These are phyloP conservation scores for Candida ovalis DNA, from an alignment of 805 yeast species.

Conservation along the genomic window DNA sequence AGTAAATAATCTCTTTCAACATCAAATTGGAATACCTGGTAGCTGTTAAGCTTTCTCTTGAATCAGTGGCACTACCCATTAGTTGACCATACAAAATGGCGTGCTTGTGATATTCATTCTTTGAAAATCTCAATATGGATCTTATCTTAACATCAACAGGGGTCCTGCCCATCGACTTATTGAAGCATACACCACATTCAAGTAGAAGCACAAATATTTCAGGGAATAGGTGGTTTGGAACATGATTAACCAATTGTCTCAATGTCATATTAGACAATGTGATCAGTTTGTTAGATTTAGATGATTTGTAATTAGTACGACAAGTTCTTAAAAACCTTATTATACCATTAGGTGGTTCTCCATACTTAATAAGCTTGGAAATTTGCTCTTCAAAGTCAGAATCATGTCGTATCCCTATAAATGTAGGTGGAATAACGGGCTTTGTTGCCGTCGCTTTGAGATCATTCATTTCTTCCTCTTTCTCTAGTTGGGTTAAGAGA, in stretches of 20 bases:
- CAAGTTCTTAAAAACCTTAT: neutral
- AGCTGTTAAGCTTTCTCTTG: neutral
- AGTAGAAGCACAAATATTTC: neutral
- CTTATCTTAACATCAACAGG: neutral
- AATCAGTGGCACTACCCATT: neutral
- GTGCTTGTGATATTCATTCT: neutral
- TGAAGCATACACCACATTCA: neutral
- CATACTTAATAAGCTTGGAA: neutral
- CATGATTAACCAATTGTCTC: neutral
- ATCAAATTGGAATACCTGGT: neutral
- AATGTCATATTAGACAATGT: neutral
- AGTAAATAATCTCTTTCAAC: neutral
- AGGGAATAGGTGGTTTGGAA: neutral
- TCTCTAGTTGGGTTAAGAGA: neutral
- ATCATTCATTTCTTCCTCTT: neutral
- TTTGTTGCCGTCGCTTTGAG: neutral
- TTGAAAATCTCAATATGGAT: neutral
- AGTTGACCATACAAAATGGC: neutral
- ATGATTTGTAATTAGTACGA: neutral
- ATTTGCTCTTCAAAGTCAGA: neutral
- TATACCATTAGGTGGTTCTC: neutral
- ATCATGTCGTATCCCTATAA: neutral
- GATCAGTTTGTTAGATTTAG: neutral
- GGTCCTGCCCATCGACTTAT: neutral
- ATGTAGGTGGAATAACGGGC: neutral